Conservation (phyloP, 179 eudicot species). For the Sideroxylon spinosum region DNA sequence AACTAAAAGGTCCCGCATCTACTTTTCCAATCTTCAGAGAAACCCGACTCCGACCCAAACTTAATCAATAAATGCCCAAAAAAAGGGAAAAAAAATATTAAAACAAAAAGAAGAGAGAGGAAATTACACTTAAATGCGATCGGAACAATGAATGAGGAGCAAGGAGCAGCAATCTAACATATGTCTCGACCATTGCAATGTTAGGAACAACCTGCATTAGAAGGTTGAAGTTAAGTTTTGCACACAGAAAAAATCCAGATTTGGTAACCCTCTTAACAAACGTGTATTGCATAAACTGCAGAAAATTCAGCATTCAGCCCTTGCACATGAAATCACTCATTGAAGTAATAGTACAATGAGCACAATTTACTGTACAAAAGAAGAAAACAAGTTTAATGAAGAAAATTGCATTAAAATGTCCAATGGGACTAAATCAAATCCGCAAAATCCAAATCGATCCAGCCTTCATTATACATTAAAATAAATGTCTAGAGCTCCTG, state of each 20-base stretch:
- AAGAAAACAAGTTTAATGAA: neutral
- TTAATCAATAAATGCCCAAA: neutral
- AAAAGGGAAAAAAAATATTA: neutral
- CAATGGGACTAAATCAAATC: neutral
- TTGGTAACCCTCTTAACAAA: neutral
- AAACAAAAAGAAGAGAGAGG: neutral
- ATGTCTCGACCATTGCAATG: conserved; percentile 96
- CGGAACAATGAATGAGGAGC: conserved; percentile 88
- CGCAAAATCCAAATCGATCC: no score
- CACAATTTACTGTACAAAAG: neutral
- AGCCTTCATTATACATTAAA: neutral
- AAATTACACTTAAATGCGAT: conserved; percentile 73
- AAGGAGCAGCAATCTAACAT: conserved; percentile 75
- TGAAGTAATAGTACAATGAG: neutral
- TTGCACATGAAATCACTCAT: neutral
- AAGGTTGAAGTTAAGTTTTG: neutral
- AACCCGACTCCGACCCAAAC: neutral
- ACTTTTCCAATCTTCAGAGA: neutral
- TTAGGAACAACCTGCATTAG: conserved; percentile 75
- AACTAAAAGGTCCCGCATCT: neutral
- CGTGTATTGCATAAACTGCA: neutral
- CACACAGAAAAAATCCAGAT: neutral
- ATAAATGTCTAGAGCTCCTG: no score
- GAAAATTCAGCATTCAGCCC: neutral
- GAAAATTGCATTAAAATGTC: neutral